Conservation (phyloP, 164 flowering plant species). For the Akebia trifoliata region DNA sequence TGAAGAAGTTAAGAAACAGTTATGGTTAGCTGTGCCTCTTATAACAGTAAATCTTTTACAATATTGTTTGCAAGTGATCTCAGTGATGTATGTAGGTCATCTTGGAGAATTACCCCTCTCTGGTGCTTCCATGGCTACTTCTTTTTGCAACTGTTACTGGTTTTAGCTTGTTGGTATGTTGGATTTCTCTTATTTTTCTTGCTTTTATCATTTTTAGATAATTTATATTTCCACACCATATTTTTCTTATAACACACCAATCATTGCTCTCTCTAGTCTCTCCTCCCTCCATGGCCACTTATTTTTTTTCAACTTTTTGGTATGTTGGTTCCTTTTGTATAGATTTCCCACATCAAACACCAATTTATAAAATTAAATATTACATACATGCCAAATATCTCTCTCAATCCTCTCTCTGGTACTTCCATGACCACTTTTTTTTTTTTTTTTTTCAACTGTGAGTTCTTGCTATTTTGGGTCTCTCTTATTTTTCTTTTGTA, state of each 20-base stretch:
- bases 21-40: conserved; percentile 65
- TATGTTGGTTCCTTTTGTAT: too few relatives aligned
- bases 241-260: not conserved
- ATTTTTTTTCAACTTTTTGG: too few relatives aligned
- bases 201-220: not conserved
- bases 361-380: too few relatives aligned
- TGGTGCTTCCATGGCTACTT: conserved; percentile 73
- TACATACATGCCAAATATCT: too few relatives aligned
- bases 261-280: too few relatives aligned
- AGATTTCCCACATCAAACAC: too few relatives aligned
- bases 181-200: not conserved
- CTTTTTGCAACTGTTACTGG: conserved; percentile 71
- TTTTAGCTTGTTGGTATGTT: conserved; percentile 57
- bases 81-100: conserved; percentile 79
- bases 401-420: too few relatives aligned
- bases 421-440: too few relatives aligned
- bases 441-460: too few relatives aligned
- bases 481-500: too few relatives aligned
- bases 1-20: conserved; percentile 55
- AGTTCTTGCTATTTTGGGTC: too few relatives aligned
- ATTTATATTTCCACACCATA: not conserved
- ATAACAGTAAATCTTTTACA: conserved; percentile 34
- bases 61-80: conserved; percentile 47
- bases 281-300: too few relatives aligned
- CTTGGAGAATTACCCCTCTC: conserved; percentile 64